Evolutionary conservation across 2,329 filamentous ascomycete genomes (phyloP).

Genomic region (Zopfia rhizophila): DNA sequence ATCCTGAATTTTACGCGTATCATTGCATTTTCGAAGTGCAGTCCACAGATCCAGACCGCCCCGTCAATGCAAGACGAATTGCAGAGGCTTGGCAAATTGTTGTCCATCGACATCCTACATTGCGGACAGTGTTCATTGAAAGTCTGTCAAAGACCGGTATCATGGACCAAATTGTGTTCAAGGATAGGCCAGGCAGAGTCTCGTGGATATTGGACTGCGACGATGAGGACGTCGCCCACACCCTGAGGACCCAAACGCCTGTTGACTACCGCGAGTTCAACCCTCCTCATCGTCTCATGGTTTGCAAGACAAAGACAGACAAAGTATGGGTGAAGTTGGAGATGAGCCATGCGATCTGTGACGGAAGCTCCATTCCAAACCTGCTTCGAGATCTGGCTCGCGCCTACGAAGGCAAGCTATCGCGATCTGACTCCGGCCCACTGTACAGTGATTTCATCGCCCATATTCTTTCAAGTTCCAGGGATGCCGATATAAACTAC

Average conservation of each 20-base stretch:
- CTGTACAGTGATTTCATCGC: conserved; percentile 53
- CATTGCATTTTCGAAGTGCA: conserved; percentile 42
- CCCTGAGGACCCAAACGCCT: conserved; percentile 31
- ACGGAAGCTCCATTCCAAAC: conserved; percentile 62
- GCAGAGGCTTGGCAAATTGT: conserved; percentile 48
- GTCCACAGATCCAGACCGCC: conserved; percentile 22
- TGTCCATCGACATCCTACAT: conserved; percentile 43
- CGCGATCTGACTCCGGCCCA: conserved; percentile 46
- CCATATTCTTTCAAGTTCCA: conserved; percentile 39
- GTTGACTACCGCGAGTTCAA: conserved; percentile 42
- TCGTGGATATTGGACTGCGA: conserved; percentile 35
- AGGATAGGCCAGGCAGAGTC: conserved; percentile 37
- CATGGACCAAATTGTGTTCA: conserved; percentile 47
- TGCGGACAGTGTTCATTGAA: conserved; percentile 48
- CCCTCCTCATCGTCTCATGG: conserved; percentile 58
- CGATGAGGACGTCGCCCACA: conserved; percentile 26
- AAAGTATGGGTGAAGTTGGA: conserved; percentile 60
- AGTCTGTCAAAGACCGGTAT: conserved; percentile 43
- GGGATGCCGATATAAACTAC: conserved; percentile 50
- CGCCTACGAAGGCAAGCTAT: conserved; percentile 57
- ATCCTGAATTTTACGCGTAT: conserved; percentile 43
- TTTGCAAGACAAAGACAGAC: conserved; percentile 54
- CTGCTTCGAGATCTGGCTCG: conserved; percentile 58
- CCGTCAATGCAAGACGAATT: conserved; percentile 37
- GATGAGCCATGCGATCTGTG: conserved; percentile 62